phyloP scores from a whole-genome alignment of 2,329 filamentous ascomycete genomes.

The Dothistroma pini region DNA sequence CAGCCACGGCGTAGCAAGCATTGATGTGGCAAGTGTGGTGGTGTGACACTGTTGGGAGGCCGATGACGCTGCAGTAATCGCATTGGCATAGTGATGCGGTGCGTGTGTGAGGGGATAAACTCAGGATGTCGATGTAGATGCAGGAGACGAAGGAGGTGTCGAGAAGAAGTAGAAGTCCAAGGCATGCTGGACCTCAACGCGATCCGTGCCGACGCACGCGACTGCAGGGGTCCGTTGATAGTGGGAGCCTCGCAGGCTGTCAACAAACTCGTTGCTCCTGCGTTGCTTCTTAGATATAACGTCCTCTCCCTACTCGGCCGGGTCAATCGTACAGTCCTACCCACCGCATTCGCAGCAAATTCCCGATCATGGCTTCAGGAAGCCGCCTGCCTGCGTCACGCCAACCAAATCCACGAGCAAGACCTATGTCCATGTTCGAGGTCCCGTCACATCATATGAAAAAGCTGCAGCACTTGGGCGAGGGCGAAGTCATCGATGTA shows the following conservation, averaged over 20 bases:
- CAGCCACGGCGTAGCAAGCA: not conserved
- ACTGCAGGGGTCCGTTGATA: not conserved
- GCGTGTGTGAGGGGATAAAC: not conserved
- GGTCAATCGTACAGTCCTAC: not conserved
- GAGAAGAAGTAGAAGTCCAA: not conserved
- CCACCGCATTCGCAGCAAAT: not conserved
- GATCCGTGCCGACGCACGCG: not conserved
- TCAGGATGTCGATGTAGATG: not conserved
- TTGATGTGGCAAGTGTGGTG: not conserved
- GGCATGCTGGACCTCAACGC: not conserved
- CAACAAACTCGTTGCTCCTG: not conserved
- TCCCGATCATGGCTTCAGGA: slow-evolving; percentile 20
- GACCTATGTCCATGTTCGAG: slow-evolving; percentile 34
- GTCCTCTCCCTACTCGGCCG: not conserved
- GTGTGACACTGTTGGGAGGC: not conserved
- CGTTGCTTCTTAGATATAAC: not conserved
- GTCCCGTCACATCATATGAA: slow-evolving; percentile 24
- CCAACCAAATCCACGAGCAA: slow-evolving; percentile 14
- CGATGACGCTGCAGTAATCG: not conserved
- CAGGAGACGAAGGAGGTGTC: not conserved
- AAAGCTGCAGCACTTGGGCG: slow-evolving; percentile 19
- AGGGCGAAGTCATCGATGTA: slow-evolving; percentile 9
- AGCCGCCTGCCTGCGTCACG: slow-evolving; percentile 28
- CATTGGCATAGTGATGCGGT: not conserved
- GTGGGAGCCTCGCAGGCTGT: not conserved